These are phyloP conservation scores for Colletotrichum siamense DNA, from an alignment of 2,329 filamentous ascomycete species.

Conservation along the genomic window DNA sequence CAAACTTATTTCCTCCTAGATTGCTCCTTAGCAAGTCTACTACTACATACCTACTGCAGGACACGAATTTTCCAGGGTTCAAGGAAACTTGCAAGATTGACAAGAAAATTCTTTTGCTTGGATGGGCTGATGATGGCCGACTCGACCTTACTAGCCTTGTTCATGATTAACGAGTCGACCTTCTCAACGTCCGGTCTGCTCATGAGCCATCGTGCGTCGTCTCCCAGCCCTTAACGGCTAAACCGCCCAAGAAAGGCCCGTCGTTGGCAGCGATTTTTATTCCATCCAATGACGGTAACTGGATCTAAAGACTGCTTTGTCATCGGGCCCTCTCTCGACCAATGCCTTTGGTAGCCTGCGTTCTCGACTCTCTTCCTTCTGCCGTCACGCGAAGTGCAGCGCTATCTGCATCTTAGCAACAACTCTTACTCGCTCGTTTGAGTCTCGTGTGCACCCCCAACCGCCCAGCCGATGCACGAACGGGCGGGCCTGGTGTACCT, in stretches of 20 bases:
- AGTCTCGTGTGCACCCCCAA: conserved; percentile 1
- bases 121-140: background rate
- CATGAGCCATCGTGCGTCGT: background rate
- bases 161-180: background rate
- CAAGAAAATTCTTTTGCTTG: background rate
- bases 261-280: background rate
- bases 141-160: background rate
- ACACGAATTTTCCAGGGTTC: background rate
- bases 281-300: background rate
- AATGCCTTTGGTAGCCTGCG: background rate
- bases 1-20: background rate
- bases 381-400: background rate
- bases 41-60: background rate
- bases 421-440: background rate
- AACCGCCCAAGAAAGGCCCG: background rate
- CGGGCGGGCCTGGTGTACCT: background rate
- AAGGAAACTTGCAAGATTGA: background rate
- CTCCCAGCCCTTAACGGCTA: background rate
- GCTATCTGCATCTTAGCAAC: background rate
- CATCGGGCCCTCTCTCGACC: background rate
- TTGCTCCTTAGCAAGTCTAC: background rate
- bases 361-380: background rate
- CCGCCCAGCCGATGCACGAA: conserved; percentile 11
- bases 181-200: background rate
- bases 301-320: background rate